phyloP scores from a whole-genome alignment of 257 asterid species.

The Penstemon davidsonii region DNA sequence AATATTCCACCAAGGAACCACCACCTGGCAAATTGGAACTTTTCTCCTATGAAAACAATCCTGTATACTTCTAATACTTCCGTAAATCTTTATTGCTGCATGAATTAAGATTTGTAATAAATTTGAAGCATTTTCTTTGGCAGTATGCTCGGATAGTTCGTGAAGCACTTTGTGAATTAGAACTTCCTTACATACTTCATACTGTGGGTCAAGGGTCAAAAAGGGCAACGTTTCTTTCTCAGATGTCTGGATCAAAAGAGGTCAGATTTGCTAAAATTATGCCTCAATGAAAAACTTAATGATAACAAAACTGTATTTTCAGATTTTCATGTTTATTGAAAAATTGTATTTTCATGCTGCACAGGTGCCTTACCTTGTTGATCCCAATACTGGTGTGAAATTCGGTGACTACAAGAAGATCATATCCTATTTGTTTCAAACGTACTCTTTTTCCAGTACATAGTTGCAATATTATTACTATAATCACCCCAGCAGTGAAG shows the following conservation, averaged over 20 bases:
- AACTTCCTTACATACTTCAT: conserved; percentile 67
- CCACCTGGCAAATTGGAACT: conserved; percentile 67
- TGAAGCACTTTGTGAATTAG: conserved; percentile 79
- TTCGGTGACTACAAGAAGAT: conserved; percentile 62
- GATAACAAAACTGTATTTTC: background rate
- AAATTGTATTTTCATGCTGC: conserved; percentile 6
- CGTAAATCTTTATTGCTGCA: background rate
- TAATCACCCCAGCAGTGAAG: conserved; percentile 4
- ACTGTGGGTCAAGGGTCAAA: conserved; percentile 67
- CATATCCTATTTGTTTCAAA: conserved; percentile 55
- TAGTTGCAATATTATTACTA: conserved; percentile 22
- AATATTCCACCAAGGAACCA: conserved; percentile 51
- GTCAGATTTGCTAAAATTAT: conserved; percentile 33
- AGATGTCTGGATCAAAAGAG: conserved; percentile 64
- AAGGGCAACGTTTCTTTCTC: conserved; percentile 43
- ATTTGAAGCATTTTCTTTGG: conserved; percentile 11
- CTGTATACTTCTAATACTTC: conserved; percentile 42
- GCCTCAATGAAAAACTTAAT: background rate
- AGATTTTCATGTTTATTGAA: background rate
- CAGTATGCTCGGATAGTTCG: conserved; percentile 81
- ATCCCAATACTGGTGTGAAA: conserved; percentile 56
- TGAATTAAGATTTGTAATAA: background rate
- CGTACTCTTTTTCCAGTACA: conserved; percentile 33
- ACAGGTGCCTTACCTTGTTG: conserved; percentile 80
- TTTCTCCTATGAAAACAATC: conserved; percentile 71